A percentile compares a stretch with the other conserved stretches of the same genome.
Conservation (phyloP, 371 early-diverging fungal genomes). For the Funneliformis caledonium region DNA sequence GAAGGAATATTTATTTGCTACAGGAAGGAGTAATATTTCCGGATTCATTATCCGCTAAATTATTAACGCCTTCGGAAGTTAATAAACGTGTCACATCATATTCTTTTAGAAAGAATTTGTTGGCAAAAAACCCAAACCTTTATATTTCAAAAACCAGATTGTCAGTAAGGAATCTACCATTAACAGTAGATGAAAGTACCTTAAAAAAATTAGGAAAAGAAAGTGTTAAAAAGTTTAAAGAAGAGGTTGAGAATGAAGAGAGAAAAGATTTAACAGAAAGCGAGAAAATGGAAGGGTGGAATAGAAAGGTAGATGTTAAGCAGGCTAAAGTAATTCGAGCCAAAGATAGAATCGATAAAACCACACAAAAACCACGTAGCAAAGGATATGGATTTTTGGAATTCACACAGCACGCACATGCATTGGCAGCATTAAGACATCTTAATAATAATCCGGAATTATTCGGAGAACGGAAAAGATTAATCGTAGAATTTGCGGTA, state of each 20-base stretch:
- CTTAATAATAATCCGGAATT: constrained; percentile 85
- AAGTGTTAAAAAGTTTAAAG: constrained; percentile 79
- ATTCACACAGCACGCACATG: constrained; percentile 84
- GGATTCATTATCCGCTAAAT: constrained; percentile 77
- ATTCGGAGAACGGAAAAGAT: constrained; percentile 63
- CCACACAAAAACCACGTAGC: constrained; percentile 67
- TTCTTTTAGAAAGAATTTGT: constrained; percentile 74
- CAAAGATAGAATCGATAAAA: constrained; percentile 76
- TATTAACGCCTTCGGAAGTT: constrained; percentile 73
- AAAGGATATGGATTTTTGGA: constrained; percentile 96
- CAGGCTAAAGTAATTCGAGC: constrained; percentile 87
- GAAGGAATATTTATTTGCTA: constrained; percentile 79
- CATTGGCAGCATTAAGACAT: constrained; percentile 88
- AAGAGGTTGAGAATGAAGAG: constrained; percentile 70
- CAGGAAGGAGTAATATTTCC: constrained; percentile 86
- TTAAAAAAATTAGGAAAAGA: constrained; percentile 68
- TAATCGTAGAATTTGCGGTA: constrained; percentile 90
- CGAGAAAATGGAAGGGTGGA: constrained; percentile 78
- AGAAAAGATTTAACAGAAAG: constrained; percentile 72
- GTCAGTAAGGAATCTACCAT: constrained; percentile 82
- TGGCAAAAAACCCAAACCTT: constrained; percentile 84
- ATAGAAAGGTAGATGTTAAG: constrained; percentile 63
- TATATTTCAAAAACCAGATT: constrained; percentile 89
- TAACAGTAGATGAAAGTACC: constrained; percentile 71
- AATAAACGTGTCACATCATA: constrained; percentile 79